These are phyloP conservation scores for Oryza nivara DNA, from an alignment of 176 grass and related monocot genomes.

Conservation along the genomic window DNA sequence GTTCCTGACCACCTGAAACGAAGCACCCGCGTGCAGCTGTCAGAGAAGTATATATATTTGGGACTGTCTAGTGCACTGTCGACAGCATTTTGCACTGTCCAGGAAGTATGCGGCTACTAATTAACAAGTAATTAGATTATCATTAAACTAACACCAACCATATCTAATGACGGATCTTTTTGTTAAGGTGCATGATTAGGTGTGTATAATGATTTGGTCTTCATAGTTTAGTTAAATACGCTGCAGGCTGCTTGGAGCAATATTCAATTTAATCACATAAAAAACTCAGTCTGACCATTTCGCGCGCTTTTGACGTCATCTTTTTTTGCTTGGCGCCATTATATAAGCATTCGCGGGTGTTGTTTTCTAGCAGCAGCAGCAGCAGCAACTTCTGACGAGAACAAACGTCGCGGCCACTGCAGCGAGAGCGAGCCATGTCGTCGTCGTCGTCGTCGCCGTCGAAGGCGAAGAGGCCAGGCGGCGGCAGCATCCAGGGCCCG, in stretches of 20 bases:
- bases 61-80: too few relatives aligned
- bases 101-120: too few relatives aligned
- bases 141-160: too few relatives aligned
- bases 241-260: not conserved
- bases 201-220: not conserved
- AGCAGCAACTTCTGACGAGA: not conserved
- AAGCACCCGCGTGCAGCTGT: too few relatives aligned
- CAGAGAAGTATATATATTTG: too few relatives aligned
- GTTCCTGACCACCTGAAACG: too few relatives aligned
- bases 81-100: too few relatives aligned
- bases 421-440: not conserved
- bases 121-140: too few relatives aligned
- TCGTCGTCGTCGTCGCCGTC: not conserved
- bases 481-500: constrained; percentile 28
- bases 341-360: not conserved
- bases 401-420: not conserved
- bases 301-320: not conserved
- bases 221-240: not conserved
- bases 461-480: constrained; percentile 7
- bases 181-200: too few relatives aligned
- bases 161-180: too few relatives aligned
- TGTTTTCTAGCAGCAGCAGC: not conserved
- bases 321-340: not conserved
- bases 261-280: not conserved
- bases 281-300: constrained; percentile 29